Evolutionary conservation across 257 asterid species (phyloP).

Genomic region (Scutellaria galericulata): DNA sequence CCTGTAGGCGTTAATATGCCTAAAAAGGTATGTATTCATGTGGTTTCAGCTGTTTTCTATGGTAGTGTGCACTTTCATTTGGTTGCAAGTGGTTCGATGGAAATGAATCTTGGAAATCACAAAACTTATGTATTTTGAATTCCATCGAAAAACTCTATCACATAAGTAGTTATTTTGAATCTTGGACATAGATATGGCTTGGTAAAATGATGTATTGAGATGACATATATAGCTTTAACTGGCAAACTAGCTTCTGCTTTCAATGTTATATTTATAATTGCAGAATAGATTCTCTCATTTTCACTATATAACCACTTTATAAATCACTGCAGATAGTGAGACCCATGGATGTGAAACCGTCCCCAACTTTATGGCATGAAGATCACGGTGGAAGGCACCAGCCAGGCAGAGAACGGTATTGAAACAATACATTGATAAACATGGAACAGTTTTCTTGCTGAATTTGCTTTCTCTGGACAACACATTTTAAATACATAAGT

Average conservation of each 20-base stretch:
- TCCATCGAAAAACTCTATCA: too few species aligned
- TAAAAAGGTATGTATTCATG: conserved; percentile 59
- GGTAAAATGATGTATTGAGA: not conserved
- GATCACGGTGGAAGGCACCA: conserved; percentile 73
- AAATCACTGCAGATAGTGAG: conserved; percentile 59
- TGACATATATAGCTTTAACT: conserved; percentile 8
- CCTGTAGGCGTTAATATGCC: conserved; percentile 75
- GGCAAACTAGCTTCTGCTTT: not conserved
- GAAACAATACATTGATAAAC: conserved; percentile 21
- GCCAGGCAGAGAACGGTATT: conserved; percentile 68
- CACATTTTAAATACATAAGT: not conserved
- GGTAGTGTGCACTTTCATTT: not conserved
- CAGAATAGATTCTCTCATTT: not conserved
- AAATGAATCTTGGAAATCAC: too few species aligned
- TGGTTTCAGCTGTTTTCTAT: not conserved
- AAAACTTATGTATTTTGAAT: too few species aligned
- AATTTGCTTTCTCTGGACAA: conserved; percentile 1
- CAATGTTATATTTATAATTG: too few species aligned
- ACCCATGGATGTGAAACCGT: conserved; percentile 72
- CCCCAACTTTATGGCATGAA: conserved; percentile 90
- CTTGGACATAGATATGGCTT: conserved; percentile 1
- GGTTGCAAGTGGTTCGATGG: conserved; percentile 19
- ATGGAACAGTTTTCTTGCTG: conserved; percentile 13
- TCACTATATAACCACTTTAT: conserved; percentile 23
- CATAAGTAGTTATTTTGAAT: too few species aligned